Percentiles rank a stretch among this genome's conserved stretches.
Conservation (phyloP, 306 rosid species). For the Canavalia ensiformis region DNA sequence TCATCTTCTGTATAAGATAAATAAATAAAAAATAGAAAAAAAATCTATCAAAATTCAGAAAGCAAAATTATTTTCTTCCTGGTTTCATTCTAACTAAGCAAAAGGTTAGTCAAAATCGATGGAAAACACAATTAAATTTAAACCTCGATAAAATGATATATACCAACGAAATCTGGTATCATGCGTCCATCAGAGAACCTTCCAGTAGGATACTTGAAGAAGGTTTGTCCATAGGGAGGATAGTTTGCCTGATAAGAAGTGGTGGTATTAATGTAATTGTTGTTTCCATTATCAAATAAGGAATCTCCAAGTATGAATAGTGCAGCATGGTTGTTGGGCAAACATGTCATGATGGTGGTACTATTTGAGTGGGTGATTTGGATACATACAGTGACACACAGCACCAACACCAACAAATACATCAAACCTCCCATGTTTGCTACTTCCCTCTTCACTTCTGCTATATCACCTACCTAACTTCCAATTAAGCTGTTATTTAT, state of each 20-base stretch:
- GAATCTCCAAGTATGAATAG: conserved; percentile 69
- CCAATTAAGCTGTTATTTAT: too few relatives aligned
- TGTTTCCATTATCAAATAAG: conserved; percentile 59
- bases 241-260: conserved; percentile 28
- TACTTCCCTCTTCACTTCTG: too few relatives aligned
- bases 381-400: background rate
- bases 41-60: too few relatives aligned
- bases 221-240: conserved; percentile 51
- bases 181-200: conserved; percentile 54
- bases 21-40: too few relatives aligned
- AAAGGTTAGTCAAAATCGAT: too few relatives aligned
- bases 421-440: background rate
- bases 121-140: too few relatives aligned
- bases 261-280: conserved; percentile 55
- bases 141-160: too few relatives aligned
- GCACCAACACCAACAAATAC: background rate
- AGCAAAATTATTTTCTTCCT: too few relatives aligned
- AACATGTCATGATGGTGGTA: background rate
- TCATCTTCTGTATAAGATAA: too few relatives aligned
- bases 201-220: conserved; percentile 52
- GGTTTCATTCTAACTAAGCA: too few relatives aligned
- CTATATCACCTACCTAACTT: too few relatives aligned
- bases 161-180: conserved; percentile 56
- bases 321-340: conserved; percentile 33
- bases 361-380: background rate